Evolutionary conservation across 2,329 filamentous ascomycete species (phyloP), one percentile per base, ranked within the genome.

Genomic region (Exophiala spinifera): DNA sequence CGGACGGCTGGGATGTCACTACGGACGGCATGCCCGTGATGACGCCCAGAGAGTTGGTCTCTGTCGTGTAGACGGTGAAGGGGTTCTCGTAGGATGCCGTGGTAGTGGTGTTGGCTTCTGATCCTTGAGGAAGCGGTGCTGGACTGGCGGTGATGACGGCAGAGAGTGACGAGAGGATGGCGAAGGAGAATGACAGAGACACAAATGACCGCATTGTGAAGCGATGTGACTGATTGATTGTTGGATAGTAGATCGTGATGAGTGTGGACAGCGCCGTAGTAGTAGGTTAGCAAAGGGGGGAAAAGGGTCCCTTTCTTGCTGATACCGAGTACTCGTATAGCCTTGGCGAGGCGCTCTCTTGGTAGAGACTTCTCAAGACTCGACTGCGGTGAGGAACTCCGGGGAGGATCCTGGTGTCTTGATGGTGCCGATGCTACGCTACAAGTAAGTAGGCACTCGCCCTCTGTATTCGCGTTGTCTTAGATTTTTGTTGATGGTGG

Each of bases 21-120:
- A 63, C 63, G 1, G 59, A 49, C 15, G 77, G 76, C 67, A 73
- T 69, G 57, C 75, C 76, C 40, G 77, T 80, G 45, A 79, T 70
- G 36, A 79, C 76, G 46, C 77, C 76, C 19, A 69, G 59, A 17
- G 74, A 74, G 69, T 79, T 74, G 57, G 77, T 79, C 68, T 73
- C 53, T 20, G 74, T 74, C 21, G 76, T 69, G 68, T 70, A 78
- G 51, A 67, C 63, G 37, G 74, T 77, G 56, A 69, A 67, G 13
- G 69, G 69, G 68, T 78, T 77, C 15, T 64, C 64, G 70, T 77
- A 71, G 15, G 61, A 53, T 11, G 48, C 40, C 8, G 63, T 44
- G 21, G 23, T 33, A 21, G 42, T 34, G 17, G 56, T 45, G 40
- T 36, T 39, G 36, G 4, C 25, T 31, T 6, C 5, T 31, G 25